Conservation (phyloP, 164 flowering plant species). For the Tetrastigma voinierianum region DNA sequence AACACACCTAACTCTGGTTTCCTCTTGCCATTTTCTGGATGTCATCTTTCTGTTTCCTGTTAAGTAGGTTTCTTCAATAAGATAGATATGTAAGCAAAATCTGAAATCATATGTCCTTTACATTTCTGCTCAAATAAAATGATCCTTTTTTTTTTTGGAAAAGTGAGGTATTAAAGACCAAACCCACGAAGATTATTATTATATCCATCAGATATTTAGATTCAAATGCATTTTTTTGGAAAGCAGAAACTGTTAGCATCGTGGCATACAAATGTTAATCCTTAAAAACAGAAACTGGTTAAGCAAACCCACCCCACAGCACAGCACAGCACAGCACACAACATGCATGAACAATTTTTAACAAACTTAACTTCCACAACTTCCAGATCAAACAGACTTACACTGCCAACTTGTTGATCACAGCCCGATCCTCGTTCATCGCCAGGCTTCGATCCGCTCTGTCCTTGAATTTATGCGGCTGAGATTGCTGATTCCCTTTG, state of each 20-base stretch:
- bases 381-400: slow-evolving; percentile 15
- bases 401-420: not conserved
- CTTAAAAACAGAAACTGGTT: slow-evolving; percentile 20
- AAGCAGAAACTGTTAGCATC: slow-evolving; percentile 17
- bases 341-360: slow-evolving; percentile 16
- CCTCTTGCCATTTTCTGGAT: too few relatives aligned
- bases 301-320: slow-evolving; percentile 19
- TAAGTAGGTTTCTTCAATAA: too few relatives aligned
- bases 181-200: too few relatives aligned
- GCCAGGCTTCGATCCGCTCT: slow-evolving; percentile 79
- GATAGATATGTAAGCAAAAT: too few relatives aligned
- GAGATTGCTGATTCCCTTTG: slow-evolving; percentile 42
- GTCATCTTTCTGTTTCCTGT: too few relatives aligned
- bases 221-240: not conserved
- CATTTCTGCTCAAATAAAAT: too few relatives aligned
- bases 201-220: too few relatives aligned
- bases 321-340: slow-evolving; percentile 17
- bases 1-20: too few relatives aligned
- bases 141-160: too few relatives aligned
- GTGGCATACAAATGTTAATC: slow-evolving; percentile 7
- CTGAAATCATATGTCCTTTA: too few relatives aligned
- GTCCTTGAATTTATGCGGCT: slow-evolving; percentile 49
- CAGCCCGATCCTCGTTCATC: slow-evolving; percentile 15
- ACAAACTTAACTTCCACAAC: slow-evolving; percentile 6
- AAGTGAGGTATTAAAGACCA: too few relatives aligned